phyloP scores from a whole-genome alignment of 352 stramenopile genomes.

The Pythium periplocum region DNA sequence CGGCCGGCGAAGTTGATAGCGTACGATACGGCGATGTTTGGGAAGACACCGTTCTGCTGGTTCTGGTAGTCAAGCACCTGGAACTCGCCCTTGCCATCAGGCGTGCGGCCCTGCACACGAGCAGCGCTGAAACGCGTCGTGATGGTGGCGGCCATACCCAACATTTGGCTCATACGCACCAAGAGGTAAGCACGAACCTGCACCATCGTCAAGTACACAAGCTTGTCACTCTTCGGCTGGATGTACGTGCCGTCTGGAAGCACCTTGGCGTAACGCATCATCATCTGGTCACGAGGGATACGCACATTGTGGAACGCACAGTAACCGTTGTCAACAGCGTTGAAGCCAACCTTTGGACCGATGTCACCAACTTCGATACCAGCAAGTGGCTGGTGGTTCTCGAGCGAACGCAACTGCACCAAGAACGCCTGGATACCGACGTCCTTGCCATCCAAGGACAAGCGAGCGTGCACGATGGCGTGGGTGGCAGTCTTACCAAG shows the following conservation, averaged over 20 bases:
- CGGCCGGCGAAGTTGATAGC: slow-evolving; percentile 30
- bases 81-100: slow-evolving; percentile 35
- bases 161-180: slow-evolving; percentile 12
- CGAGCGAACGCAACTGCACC: slow-evolving; percentile 81
- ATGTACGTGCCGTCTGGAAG: slow-evolving; percentile 50
- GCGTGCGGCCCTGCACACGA: slow-evolving; percentile 36
- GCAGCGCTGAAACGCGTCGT: slow-evolving; percentile 49
- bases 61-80: slow-evolving; percentile 62
- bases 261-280: slow-evolving; percentile 48
- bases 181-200: slow-evolving; percentile 30
- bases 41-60: slow-evolving; percentile 42
- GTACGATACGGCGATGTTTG: slow-evolving; percentile 40
- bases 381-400: slow-evolving; percentile 71
- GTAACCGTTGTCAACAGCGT: slow-evolving; percentile 92
- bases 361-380: slow-evolving; percentile 90
- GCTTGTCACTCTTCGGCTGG: slow-evolving; percentile 57
- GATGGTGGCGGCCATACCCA: slow-evolving; percentile 33
- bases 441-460: slow-evolving; percentile 50
- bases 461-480: slow-evolving; percentile 89
- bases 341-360: slow-evolving; percentile 90
- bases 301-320: slow-evolving; percentile 78
- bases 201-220: slow-evolving; percentile 62
- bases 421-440: slow-evolving; percentile 93
- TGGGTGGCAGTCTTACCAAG: slow-evolving; percentile 89
- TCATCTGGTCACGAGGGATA: slow-evolving; percentile 72